These are phyloP conservation scores for Nepenthes gracilis DNA, from an alignment of 148 eudicot species.

Conservation along the genomic window DNA sequence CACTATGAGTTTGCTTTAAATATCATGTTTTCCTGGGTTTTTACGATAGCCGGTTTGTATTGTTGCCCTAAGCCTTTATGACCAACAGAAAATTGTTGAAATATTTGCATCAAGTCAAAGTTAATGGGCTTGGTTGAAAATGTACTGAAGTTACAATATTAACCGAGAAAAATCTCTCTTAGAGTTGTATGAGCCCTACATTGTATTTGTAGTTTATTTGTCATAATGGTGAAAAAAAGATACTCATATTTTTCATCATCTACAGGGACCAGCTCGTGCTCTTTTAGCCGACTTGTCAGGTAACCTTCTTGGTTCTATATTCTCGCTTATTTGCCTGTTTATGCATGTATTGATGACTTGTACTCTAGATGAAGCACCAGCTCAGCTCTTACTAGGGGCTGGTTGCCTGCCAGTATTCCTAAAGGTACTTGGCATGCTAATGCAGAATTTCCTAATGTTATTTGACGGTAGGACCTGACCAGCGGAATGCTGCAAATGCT, in stretches of 20 bases:
- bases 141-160: no score
- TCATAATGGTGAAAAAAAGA: no score
- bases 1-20: no score
- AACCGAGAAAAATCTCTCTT: no score
- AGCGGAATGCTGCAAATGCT: conserved; percentile 89
- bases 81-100: no score
- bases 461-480: conserved; percentile 67
- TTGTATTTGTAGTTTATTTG: no score
- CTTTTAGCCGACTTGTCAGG: conserved; percentile 97
- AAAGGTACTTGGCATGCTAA: conserved; percentile 7
- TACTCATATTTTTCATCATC: not conserved
- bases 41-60: no score
- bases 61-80: no score
- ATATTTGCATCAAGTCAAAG: no score
- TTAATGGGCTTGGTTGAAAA: no score
- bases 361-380: not conserved
- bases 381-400: not conserved
- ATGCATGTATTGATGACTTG: not conserved
- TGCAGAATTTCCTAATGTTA: conserved; percentile 7
- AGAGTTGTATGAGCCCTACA: no score
- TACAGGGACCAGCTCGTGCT: conserved; percentile 97
- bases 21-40: no score
- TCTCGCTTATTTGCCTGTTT: not conserved
- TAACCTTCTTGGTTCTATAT: conserved; percentile 8
- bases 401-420: not conserved